Percentiles rank a stretch among this genome's conserved stretches.
phyloP scores from a whole-genome alignment of 805 yeast genomes.

The Zygoascus bituminiphila region DNA sequence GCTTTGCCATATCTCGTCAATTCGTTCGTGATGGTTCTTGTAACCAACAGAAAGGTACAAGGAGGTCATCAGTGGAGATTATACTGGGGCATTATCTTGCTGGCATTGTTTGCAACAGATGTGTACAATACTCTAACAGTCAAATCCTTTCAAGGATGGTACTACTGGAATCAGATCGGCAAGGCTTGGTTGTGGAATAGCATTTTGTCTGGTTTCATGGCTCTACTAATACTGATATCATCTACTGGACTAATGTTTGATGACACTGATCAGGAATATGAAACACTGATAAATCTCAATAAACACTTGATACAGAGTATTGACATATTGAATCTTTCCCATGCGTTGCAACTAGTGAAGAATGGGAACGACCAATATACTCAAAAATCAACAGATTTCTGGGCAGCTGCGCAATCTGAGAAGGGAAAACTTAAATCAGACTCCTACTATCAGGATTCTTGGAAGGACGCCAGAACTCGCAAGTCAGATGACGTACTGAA shows the following conservation, averaged over 20 bases:
- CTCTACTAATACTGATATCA: neutral
- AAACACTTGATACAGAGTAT: neutral
- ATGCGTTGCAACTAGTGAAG: neutral
- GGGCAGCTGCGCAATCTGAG: neutral
- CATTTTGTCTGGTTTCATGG: slow-evolving; percentile 4
- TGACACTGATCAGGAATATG: neutral
- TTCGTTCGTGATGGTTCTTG: slow-evolving; percentile 9
- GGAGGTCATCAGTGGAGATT: slow-evolving; percentile 10
- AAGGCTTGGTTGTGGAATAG: slow-evolving; percentile 5
- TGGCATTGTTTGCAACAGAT: slow-evolving; percentile 5
- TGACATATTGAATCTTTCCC: neutral
- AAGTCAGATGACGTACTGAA: neutral
- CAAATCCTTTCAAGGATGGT: neutral
- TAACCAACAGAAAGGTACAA: slow-evolving; percentile 9
- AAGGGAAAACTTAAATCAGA: neutral
- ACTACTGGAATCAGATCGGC: slow-evolving; percentile 7
- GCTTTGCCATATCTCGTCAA: slow-evolving; percentile 15
- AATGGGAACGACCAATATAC: neutral
- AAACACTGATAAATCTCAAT: neutral
- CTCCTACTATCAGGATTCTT: neutral
- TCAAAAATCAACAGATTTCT: neutral
- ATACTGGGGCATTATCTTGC: slow-evolving; percentile 1
- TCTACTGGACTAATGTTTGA: neutral
- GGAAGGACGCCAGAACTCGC: neutral
- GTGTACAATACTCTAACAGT: neutral